phyloP scores from a whole-genome alignment of 148 eudicot genomes.

The Diospyros kaki region DNA sequence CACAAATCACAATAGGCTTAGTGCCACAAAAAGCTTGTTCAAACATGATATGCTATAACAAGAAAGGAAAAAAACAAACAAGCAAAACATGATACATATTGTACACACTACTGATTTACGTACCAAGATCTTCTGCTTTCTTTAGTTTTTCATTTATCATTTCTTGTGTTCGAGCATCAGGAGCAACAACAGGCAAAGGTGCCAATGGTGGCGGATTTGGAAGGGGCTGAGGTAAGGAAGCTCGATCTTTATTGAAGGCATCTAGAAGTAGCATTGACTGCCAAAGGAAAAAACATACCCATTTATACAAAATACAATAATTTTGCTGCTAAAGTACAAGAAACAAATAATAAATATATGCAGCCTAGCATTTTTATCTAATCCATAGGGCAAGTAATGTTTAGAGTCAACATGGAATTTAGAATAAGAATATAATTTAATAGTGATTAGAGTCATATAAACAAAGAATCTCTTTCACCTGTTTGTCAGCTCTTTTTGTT shows the following conservation, averaged over 20 bases:
- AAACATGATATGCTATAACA: no score
- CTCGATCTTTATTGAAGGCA: slow-evolving; percentile 95
- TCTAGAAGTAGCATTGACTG: slow-evolving; percentile 92
- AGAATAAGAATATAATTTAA: neutral
- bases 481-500: slow-evolving; percentile 84
- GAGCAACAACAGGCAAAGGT: slow-evolving; percentile 56
- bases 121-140: slow-evolving; percentile 95
- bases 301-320: neutral
- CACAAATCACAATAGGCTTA: no score
- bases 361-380: no score
- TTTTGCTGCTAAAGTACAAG: neutral
- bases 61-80: no score
- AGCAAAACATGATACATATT: no score
- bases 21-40: no score
- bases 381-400: no score
- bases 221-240: slow-evolving; percentile 86
- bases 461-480: slow-evolving; percentile 39
- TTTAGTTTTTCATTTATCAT: slow-evolving; percentile 95
- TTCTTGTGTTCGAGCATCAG: slow-evolving; percentile 95
- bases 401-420: no score
- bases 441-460: neutral
- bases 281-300: slow-evolving; percentile 9
- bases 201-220: slow-evolving; percentile 72
- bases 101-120: neutral
- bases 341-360: neutral